A percentile compares a stretch with the other conserved stretches of the same genome.
Conservation (phyloP, 768 basidiomycete species). For the Mycena sanguinolenta region DNA sequence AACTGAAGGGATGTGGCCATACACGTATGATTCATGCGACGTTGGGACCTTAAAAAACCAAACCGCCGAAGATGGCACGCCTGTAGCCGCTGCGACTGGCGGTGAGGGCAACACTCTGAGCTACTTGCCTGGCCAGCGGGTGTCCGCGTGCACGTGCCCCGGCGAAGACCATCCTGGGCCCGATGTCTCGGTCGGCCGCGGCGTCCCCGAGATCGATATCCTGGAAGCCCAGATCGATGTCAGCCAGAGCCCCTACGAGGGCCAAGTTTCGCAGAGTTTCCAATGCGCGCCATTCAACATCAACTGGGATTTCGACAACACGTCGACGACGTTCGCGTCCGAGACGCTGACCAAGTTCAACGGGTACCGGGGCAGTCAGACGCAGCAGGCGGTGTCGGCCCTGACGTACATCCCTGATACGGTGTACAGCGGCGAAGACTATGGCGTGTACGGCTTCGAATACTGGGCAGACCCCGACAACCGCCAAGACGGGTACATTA, state of each 20-base stretch:
- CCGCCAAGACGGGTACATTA: constrained; percentile 80
- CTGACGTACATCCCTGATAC: constrained; percentile 66
- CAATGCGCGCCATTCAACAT: constrained; percentile 87
- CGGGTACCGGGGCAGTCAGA: constrained; percentile 75
- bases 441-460: constrained; percentile 80
- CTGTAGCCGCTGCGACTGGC: constrained; percentile 70
- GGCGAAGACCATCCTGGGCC: constrained; percentile 93
- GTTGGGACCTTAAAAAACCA: constrained; percentile 89
- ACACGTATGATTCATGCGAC: constrained; percentile 88
- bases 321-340: constrained; percentile 66
- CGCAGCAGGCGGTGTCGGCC: constrained; percentile 83
- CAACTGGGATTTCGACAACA: constrained; percentile 71
- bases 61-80: constrained; percentile 69
- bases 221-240: constrained; percentile 85
- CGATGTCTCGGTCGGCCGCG: constrained; percentile 71
- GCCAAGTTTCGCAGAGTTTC: constrained; percentile 83
- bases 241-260: constrained; percentile 53
- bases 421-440: constrained; percentile 69
- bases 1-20: constrained; percentile 84
- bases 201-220: constrained; percentile 94
- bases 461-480: constrained; percentile 82
- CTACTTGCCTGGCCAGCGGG: constrained; percentile 86
- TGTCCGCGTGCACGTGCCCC: constrained; percentile 91
- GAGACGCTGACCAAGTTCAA: constrained; percentile 67
- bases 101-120: constrained; percentile 70